phyloP scores from a whole-genome alignment of 805 yeast genomes.

The Sugiyamaella marilandica region DNA sequence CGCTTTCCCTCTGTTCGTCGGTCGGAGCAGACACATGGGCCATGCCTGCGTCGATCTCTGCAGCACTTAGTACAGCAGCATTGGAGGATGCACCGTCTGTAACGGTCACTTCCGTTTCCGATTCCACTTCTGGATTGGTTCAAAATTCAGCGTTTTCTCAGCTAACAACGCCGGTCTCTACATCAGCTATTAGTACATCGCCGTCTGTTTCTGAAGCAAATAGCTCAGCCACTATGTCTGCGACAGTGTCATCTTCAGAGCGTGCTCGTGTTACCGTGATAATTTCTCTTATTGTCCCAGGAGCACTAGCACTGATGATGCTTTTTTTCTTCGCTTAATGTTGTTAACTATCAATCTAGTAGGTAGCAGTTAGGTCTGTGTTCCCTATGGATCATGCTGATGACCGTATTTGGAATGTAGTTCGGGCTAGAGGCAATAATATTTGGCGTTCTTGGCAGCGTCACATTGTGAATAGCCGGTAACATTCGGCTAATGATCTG shows the following conservation, averaged over 20 bases:
- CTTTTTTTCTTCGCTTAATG: too few species aligned
- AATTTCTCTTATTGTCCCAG: too few species aligned
- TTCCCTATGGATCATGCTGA: too few species aligned
- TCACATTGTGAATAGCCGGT: too few species aligned
- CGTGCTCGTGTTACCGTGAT: too few species aligned
- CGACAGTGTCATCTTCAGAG: background rate
- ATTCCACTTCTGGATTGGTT: conserved; percentile 3
- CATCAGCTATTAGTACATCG: background rate
- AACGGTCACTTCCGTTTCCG: conserved; percentile 9
- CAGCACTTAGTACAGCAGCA: conserved; percentile 31
- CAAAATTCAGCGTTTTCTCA: background rate
- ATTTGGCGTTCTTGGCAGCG: too few species aligned
- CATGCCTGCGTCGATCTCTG: conserved; percentile 41
- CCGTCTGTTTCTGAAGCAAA: background rate
- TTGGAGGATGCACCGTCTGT: background rate
- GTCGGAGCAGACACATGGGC: conserved; percentile 45
- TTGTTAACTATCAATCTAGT: too few species aligned
- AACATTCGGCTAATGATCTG: background rate
- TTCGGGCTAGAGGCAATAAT: too few species aligned
- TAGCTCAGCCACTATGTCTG: background rate
- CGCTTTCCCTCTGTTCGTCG: conserved; percentile 39
- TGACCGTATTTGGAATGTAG: too few species aligned
- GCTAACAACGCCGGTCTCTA: background rate
- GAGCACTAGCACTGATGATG: too few species aligned
- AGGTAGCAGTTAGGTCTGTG: too few species aligned